Percentiles rank a stretch among this genome's conserved stretches.
Evolutionary conservation across 1,139 yeast genomes (phyloP).

Genomic region (Hemisphaericaspora xylofermentans): DNA sequence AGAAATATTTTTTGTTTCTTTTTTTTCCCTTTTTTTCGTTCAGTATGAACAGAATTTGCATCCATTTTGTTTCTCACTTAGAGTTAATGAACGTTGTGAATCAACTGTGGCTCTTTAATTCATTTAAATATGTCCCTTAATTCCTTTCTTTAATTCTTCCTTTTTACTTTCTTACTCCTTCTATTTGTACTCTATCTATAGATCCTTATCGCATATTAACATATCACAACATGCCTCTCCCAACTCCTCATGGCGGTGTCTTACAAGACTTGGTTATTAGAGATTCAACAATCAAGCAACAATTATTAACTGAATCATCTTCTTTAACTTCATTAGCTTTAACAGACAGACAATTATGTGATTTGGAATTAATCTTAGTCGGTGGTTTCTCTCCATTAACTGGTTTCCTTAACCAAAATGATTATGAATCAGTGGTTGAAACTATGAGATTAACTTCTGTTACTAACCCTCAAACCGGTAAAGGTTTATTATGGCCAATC

Average conservation of each 20-base stretch:
- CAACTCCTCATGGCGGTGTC: constrained; percentile 88
- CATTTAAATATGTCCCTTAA: no score
- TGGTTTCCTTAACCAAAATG: constrained; percentile 81
- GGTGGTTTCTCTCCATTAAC: constrained; percentile 95
- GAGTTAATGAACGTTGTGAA: no score
- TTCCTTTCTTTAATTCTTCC: constrained; percentile 3
- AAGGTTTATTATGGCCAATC: constrained; percentile 85
- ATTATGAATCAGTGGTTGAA: constrained; percentile 77
- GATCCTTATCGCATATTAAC: background rate
- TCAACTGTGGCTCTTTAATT: no score
- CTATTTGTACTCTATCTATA: background rate
- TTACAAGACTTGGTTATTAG: constrained; percentile 84
- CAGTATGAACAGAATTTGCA: no score
- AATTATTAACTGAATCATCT: constrained; percentile 54
- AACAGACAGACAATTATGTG: constrained; percentile 90
- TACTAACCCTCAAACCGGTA: constrained; percentile 30
- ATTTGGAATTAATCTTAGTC: constrained; percentile 82
- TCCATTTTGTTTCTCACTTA: no score
- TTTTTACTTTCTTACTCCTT: background rate
- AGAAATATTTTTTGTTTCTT: background rate
- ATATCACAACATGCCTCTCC: constrained; percentile 51
- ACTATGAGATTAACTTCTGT: constrained; percentile 66
- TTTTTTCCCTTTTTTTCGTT: background rate
- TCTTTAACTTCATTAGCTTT: constrained; percentile 53
- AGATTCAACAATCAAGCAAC: constrained; percentile 61